These are phyloP conservation scores for Lasiosphaeriaceae sp. DNA, from an alignment of 495 filamentous ascomycete species.

Conservation along the genomic window DNA sequence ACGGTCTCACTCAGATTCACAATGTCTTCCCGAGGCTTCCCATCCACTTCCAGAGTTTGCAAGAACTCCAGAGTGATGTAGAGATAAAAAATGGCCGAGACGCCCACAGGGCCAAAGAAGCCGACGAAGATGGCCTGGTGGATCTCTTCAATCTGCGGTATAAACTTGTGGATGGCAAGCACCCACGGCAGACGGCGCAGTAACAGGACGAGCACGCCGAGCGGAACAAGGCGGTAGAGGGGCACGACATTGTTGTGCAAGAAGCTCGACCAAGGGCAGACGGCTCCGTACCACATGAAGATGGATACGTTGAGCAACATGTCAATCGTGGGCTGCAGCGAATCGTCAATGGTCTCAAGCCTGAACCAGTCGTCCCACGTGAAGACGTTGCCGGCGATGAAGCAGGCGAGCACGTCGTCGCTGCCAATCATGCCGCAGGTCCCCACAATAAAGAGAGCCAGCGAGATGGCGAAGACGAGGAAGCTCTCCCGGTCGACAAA, in stretches of 20 bases:
- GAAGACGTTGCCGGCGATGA: conserved; percentile 88
- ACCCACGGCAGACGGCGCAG: conserved; percentile 77
- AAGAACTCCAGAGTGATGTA: conserved; percentile 74
- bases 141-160: conserved; percentile 73
- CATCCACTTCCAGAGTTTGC: conserved; percentile 50
- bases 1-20: conserved; percentile 58
- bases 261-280: conserved; percentile 79
- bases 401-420: conserved; percentile 90
- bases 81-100: conserved; percentile 86
- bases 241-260: conserved; percentile 65
- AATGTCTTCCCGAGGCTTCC: conserved; percentile 62
- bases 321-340: conserved; percentile 87
- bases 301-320: conserved; percentile 71
- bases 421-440: conserved; percentile 88
- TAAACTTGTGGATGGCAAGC: conserved; percentile 66
- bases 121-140: conserved; percentile 79
- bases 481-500: conserved; percentile 91
- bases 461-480: conserved; percentile 59
- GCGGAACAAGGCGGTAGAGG: conserved; percentile 68
- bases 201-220: conserved; percentile 78
- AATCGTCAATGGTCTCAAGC: conserved; percentile 81
- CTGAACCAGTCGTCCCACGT: conserved; percentile 95
- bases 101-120: conserved; percentile 94
- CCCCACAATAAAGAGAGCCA: conserved; percentile 73
- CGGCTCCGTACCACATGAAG: conserved; percentile 89